Percentiles rank a stretch among this genome's conserved stretches.
These are phyloP conservation scores for Pleoardoris graminearum DNA, from an alignment of 2,329 filamentous ascomycete genomes.

Conservation along the genomic window DNA sequence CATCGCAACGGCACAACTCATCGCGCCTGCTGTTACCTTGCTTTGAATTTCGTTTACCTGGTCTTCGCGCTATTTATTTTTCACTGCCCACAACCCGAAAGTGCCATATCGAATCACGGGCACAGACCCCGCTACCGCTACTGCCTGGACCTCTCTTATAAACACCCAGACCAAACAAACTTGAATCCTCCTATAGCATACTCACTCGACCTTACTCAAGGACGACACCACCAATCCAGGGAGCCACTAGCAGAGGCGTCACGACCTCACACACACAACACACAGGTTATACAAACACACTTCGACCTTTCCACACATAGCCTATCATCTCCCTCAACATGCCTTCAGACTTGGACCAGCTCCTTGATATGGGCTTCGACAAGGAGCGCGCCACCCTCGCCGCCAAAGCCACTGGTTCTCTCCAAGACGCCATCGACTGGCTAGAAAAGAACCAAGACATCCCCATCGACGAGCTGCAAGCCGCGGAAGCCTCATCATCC, in stretches of 20 bases:
- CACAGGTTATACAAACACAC: conserved; percentile 5
- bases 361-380: conserved; percentile 77
- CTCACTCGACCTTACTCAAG: neutral
- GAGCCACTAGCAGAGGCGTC: too few species aligned
- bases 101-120: neutral
- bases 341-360: conserved; percentile 61
- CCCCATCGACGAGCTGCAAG: conserved; percentile 76
- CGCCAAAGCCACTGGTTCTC: conserved; percentile 77
- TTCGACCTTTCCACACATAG: too few species aligned
- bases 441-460: conserved; percentile 90
- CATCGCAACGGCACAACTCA: neutral
- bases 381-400: conserved; percentile 79
- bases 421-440: conserved; percentile 92
- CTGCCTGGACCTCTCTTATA: conserved; percentile 4
- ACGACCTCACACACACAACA: too few species aligned
- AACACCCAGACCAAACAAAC: neutral
- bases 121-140: conserved; percentile 4
- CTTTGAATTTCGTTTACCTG: neutral
- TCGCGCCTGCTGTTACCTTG: neutral
- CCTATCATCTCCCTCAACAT: too few species aligned
- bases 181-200: neutral
- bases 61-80: neutral
- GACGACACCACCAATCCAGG: neutral
- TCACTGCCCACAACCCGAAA: neutral
- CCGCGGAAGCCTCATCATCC: conserved; percentile 43